Evolutionary conservation across 2,329 filamentous ascomycete species (phyloP).

Genomic region (Parascedosporium putredinis): DNA sequence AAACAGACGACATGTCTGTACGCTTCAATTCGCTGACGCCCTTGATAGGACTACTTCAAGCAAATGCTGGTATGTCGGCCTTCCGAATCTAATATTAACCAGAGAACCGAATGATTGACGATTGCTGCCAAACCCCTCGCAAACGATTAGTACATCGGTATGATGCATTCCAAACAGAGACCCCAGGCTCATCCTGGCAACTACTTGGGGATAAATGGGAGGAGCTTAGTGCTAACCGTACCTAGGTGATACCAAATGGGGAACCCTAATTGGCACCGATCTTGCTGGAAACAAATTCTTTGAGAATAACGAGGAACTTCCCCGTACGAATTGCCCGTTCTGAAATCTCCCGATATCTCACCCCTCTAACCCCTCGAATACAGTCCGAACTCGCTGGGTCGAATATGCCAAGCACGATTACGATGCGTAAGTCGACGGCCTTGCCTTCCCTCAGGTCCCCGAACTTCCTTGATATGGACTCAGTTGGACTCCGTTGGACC

Average conservation of each 20-base stretch:
- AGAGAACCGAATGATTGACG: background rate
- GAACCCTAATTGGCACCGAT: slow-evolving; percentile 74
- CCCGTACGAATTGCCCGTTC: slow-evolving; percentile 45
- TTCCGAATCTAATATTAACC: background rate
- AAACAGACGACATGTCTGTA: background rate
- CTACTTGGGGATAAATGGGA: too few species aligned
- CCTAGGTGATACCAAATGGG: slow-evolving; percentile 90
- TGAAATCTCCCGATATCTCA: background rate
- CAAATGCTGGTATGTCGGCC: slow-evolving; percentile 74
- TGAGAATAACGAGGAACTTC: slow-evolving; percentile 91
- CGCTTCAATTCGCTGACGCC: background rate
- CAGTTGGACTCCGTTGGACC: background rate
- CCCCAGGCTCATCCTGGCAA: too few species aligned
- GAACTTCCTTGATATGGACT: background rate
- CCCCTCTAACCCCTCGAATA: too few species aligned
- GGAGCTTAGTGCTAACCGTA: background rate
- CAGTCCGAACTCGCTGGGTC: slow-evolving; percentile 93
- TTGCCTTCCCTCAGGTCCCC: too few species aligned
- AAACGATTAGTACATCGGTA: slow-evolving; percentile 46
- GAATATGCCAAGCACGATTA: slow-evolving; percentile 87
- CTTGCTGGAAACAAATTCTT: slow-evolving; percentile 95
- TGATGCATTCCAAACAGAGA: too few species aligned
- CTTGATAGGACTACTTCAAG: slow-evolving; percentile 68
- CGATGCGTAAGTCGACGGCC: too few species aligned
- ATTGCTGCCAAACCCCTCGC: background rate